A percentile compares a stretch with the other conserved stretches of the same genome.
These are phyloP conservation scores for Arabis alpina DNA, from an alignment of 345 rosid species.

Conservation along the genomic window DNA sequence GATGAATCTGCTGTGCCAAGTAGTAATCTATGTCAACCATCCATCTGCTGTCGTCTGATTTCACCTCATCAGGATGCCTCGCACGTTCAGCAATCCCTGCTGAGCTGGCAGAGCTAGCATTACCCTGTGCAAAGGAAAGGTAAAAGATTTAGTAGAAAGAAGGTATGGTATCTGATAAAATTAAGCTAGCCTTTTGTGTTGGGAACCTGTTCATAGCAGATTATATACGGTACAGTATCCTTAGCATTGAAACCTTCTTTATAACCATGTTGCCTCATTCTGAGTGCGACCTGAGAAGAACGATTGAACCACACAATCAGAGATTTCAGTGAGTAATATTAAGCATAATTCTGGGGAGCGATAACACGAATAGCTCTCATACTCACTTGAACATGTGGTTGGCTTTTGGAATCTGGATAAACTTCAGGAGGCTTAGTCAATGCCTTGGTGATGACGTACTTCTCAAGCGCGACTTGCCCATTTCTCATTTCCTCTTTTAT, in stretches of 20 bases:
- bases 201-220: conserved; percentile 91
- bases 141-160: conserved; percentile 24
- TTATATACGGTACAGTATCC: conserved; percentile 89
- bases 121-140: conserved; percentile 55
- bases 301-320: conserved; percentile 32
- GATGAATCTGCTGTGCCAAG: conserved; percentile 98
- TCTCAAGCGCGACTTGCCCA: conserved; percentile 89
- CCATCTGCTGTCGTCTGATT: conserved; percentile 80
- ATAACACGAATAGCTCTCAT: conserved; percentile 23
- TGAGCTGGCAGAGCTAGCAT: conserved; percentile 55
- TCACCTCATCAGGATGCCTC: conserved; percentile 94
- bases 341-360: conserved; percentile 9
- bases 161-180: conserved; percentile 21
- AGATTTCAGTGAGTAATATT: conserved; percentile 2
- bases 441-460: conserved; percentile 91
- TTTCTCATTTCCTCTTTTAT: conserved; percentile 88
- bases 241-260: conserved; percentile 77
- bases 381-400: conserved; percentile 94
- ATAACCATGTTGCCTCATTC: conserved; percentile 89
- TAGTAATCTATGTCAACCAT: conserved; percentile 95
- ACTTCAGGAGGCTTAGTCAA: conserved; percentile 95
- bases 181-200: conserved; percentile 9
- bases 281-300: conserved; percentile 80
- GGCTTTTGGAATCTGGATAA: conserved; percentile 94
- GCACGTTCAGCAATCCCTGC: conserved; percentile 92